Conservation (phyloP, 1,139 yeast genomes). For the Yamadazyma conglobata region DNA sequence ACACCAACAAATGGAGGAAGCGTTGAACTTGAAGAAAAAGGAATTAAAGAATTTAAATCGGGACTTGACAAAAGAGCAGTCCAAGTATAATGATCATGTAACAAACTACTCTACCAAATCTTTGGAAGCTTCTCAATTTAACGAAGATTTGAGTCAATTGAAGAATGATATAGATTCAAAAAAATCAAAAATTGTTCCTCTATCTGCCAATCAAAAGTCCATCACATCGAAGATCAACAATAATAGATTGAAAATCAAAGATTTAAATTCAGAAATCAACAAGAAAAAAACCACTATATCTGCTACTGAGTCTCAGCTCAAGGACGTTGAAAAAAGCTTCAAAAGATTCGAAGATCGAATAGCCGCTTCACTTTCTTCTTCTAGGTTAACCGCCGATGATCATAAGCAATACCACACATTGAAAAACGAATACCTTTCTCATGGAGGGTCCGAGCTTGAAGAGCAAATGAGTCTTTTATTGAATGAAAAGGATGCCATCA, state of each 20-base stretch:
- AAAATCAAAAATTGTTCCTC: slow-evolving; percentile 52
- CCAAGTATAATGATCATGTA: slow-evolving; percentile 28
- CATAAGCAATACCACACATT: slow-evolving; percentile 58
- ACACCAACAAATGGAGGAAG: slow-evolving; percentile 29
- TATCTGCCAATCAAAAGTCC: slow-evolving; percentile 52
- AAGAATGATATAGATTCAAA: slow-evolving; percentile 41
- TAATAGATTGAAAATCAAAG: slow-evolving; percentile 50
- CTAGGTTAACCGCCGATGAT: slow-evolving; percentile 47
- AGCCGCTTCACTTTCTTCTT: slow-evolving; percentile 23
- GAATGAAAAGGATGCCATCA: slow-evolving; percentile 45
- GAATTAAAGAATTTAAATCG: slow-evolving; percentile 28
- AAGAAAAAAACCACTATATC: slow-evolving; percentile 48
- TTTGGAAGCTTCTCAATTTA: slow-evolving; percentile 39
- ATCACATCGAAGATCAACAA: slow-evolving; percentile 45
- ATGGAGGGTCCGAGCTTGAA: slow-evolving; percentile 59
- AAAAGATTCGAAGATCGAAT: slow-evolving; percentile 39
- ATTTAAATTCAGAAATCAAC: slow-evolving; percentile 48
- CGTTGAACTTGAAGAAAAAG: slow-evolving; percentile 22
- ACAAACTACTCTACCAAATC: slow-evolving; percentile 48
- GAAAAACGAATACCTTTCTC: slow-evolving; percentile 53
- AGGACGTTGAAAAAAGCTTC: slow-evolving; percentile 42
- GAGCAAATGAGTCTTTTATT: slow-evolving; percentile 42
- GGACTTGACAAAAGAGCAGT: slow-evolving; percentile 22
- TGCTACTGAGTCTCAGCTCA: slow-evolving; percentile 46
- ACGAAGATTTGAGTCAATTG: slow-evolving; percentile 35